Base-by-base conservation (phyloP, 1,139 yeast species). In the Oligophagozyma castellii region DNA sequence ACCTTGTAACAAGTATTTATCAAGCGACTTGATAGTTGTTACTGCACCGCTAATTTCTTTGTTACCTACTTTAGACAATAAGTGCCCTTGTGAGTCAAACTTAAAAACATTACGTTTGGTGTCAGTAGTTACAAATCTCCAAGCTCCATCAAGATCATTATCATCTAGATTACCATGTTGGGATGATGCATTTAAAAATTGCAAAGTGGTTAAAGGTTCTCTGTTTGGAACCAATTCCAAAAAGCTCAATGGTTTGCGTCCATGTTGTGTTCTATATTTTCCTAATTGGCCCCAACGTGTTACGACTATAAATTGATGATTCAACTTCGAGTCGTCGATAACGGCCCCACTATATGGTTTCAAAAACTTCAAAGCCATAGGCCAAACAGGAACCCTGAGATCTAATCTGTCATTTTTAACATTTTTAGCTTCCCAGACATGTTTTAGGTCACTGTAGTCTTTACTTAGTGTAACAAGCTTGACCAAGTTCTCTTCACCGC, bases 401-500 rank as follows among this genome's bases (percentile, higher is more conserved):
- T 73, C 80, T 29, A 78, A 55, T 43, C 65, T 70, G 48, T 74
- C 76, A 41, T 74, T 70, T 30, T 72, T 66, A 8, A 76, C 83
- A 50, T 78, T 78, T 44, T 73, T 74, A 2, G 68, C 74, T 51
- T 62, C 59, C 58, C 73, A 67, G 2, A 75, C 37, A 10, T 56
- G 46, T 23, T 55, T 49, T 30, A 43, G 42, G 5, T 33, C 25
- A 4, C 38, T 19, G 7, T 38, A 44, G 7, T 18, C 10, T 7
- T 7, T 10, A 18, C 8, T 7, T 5, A 31, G 7, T 28, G 57
- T 61, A 12, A 75, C 36, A 13, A 78, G 53, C 35, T 67, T 67
- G 3, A 76, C 56, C 41, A 76, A 77, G 37, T 71, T 70, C 40
- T 78, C 84, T 47, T 76, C 70, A 24, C 92, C 93, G 27, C 89